These are phyloP conservation scores for Pseudodiploospora longispora DNA, from an alignment of 2,329 filamentous ascomycete species.

Conservation along the genomic window DNA sequence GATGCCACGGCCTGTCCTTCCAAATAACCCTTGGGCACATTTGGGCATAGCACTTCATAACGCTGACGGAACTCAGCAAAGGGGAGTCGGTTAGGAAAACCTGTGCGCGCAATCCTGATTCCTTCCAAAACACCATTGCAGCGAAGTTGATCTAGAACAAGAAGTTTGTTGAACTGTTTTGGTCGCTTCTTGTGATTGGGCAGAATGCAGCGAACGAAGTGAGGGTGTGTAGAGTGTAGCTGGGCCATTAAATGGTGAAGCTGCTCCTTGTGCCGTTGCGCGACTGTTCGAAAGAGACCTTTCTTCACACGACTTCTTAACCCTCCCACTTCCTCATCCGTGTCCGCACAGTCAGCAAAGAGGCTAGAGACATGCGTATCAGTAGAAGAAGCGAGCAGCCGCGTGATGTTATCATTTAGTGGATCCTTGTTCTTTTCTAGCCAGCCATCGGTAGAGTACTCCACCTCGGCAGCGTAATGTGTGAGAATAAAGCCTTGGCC, in stretches of 20 bases:
- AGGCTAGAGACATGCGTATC: slow-evolving; percentile 77
- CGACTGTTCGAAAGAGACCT: slow-evolving; percentile 91
- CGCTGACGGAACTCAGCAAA: slow-evolving; percentile 93
- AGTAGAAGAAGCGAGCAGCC: slow-evolving; percentile 72
- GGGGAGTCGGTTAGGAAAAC: slow-evolving; percentile 86
- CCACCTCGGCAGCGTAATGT: slow-evolving; percentile 95
- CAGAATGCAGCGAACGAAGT: slow-evolving; percentile 95
- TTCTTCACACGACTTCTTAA: slow-evolving; percentile 83
- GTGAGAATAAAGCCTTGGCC: slow-evolving; percentile 92
- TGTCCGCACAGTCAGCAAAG: slow-evolving; percentile 80
- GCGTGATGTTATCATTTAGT: slow-evolving; percentile 91
- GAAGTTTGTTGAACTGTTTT: slow-evolving; percentile 81
- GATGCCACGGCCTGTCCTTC: slow-evolving; percentile 81
- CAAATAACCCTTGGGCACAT: slow-evolving; percentile 82
- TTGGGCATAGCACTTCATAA: slow-evolving; percentile 86
- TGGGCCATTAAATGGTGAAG: slow-evolving; percentile 94
- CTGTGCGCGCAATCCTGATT: slow-evolving; percentile 92
- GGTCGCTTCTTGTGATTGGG: slow-evolving; percentile 97
- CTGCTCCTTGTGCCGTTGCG: slow-evolving; percentile 95
- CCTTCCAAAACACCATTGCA: slow-evolving; percentile 99
- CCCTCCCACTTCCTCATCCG: slow-evolving; percentile 63
- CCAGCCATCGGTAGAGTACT: slow-evolving; percentile 93
- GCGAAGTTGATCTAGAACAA: slow-evolving; percentile 95
- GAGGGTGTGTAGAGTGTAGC: slow-evolving; percentile 90
- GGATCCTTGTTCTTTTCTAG: slow-evolving; percentile 99